Evolutionary conservation across 768 basidiomycete genomes (phyloP), one percentile per base, ranked within the genome.

Genomic region (Lactarius indigo): DNA sequence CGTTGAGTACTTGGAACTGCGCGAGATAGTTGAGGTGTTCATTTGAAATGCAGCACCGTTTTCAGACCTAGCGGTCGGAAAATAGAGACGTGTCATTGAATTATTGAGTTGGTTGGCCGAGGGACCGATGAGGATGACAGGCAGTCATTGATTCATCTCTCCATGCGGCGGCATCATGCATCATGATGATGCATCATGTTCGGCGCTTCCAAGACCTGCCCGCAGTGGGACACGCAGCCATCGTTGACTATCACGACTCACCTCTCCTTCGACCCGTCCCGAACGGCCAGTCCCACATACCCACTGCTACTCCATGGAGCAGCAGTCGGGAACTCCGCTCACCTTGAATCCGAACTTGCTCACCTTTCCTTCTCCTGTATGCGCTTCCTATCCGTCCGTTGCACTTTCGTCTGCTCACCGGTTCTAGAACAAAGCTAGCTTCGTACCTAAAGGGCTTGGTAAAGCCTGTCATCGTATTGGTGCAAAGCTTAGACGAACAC

Each of bases 401-500:
- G 9, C 42, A 20, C 28, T 37, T 56, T 37, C 42, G 39, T 17
- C 50, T 39, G 30, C 58, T 68, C 33, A 68, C 66, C 28, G 2
- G 52, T 39, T 26, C 26, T 28, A 68, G 66, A 31, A 50, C 35
- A 67, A 59, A 44, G 8, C 66, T 26, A 20, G 41, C n/a, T 37
- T 67, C 33, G 58, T 67, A 35, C 50, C 52, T 9, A 63, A 63
- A 59, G 62, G 57, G 4, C 39, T 67, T 37, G 57, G 66, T 23
- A 59, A 58, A 26, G 66, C 62, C n/a, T 63, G 59, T 52, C 61
- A 57, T 59, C 66, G 57, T 10, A 55, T 68, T 59, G 66, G 33
- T 9, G 62, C 62, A 37, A 68, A 55, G n/a, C 62, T 64, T 20
- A 59, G 58, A 23, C 62, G 33, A 20, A 39, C 62, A 56, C 62